phyloP scores from a whole-genome alignment of 2,329 filamentous ascomycete genomes.

The Colletotrichum higginsianum region DNA sequence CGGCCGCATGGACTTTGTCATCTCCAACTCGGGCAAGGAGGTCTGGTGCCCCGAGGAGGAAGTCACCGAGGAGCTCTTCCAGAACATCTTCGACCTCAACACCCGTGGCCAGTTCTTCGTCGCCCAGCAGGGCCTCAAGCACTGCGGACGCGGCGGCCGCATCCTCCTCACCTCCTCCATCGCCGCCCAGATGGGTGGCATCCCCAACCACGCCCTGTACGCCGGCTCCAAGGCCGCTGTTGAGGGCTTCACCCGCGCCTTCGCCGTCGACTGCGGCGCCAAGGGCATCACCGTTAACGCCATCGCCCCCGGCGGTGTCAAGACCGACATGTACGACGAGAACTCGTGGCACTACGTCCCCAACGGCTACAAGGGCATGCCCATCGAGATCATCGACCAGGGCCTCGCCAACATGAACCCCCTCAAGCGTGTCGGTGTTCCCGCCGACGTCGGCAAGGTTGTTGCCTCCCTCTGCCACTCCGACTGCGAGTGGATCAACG shows the following conservation, averaged over 20 bases:
- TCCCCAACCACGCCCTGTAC: conserved; percentile 80
- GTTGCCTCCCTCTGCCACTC: conserved; percentile 69
- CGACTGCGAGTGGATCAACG: conserved; percentile 77
- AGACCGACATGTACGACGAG: conserved; percentile 83
- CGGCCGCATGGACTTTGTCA: conserved; percentile 79
- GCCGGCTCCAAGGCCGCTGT: conserved; percentile 81
- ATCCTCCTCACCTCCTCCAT: conserved; percentile 82
- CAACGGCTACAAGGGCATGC: conserved; percentile 67
- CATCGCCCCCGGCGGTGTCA: conserved; percentile 80
- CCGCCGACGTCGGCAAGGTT: conserved; percentile 71
- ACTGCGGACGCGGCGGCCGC: conserved; percentile 78
- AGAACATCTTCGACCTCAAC: conserved; percentile 81
- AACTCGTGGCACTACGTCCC: conserved; percentile 78
- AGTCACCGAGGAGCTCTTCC: conserved; percentile 79
- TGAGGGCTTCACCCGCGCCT: conserved; percentile 80
- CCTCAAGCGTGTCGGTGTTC: conserved; percentile 71
- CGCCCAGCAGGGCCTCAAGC: conserved; percentile 80
- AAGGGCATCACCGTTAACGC: conserved; percentile 80
- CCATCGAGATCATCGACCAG: conserved; percentile 66
- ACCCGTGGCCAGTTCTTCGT: conserved; percentile 83
- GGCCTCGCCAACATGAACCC: conserved; percentile 71
- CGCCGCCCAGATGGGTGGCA: conserved; percentile 75
- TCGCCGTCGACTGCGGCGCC: conserved; percentile 79
- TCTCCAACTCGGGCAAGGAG: conserved; percentile 81
- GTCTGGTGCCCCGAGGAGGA: conserved; percentile 79